phyloP scores from a whole-genome alignment of 2,329 filamentous ascomycete species.

The Diaporthe humulicola region DNA sequence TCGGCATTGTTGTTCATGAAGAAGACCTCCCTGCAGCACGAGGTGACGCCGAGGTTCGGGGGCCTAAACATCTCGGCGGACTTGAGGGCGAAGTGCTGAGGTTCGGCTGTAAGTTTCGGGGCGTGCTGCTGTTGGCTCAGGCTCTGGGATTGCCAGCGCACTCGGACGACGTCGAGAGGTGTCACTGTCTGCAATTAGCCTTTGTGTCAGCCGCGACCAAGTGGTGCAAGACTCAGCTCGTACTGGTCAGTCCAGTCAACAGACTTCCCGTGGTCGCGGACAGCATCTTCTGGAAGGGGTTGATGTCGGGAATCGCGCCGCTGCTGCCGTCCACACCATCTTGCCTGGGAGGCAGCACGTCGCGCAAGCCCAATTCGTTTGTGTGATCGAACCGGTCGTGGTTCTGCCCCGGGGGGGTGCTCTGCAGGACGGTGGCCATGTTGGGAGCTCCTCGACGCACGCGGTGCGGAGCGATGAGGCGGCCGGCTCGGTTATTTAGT shows the following conservation, averaged over 20 bases:
- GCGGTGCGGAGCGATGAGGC: slow-evolving; percentile 14
- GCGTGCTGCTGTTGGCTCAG: slow-evolving; percentile 47
- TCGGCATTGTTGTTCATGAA: slow-evolving; percentile 90
- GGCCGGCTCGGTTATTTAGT: slow-evolving; percentile 6
- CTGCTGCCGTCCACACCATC: slow-evolving; percentile 48
- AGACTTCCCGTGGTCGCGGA: slow-evolving; percentile 93
- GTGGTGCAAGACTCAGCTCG: slow-evolving; percentile 44
- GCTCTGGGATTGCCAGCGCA: slow-evolving; percentile 90
- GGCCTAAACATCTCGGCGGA: slow-evolving; percentile 76
- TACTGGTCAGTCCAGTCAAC: slow-evolving; percentile 89
- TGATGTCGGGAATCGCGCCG: slow-evolving; percentile 68
- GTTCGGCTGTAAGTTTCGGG: slow-evolving; percentile 63
- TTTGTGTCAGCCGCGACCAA: slow-evolving; percentile 5
- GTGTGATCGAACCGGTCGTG: slow-evolving; percentile 54
- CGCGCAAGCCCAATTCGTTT: slow-evolving; percentile 47
- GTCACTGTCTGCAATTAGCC: slow-evolving; percentile 73
- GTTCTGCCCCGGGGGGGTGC: slow-evolving; percentile 49
- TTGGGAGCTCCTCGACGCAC: slow-evolving; percentile 15
- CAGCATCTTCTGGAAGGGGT: slow-evolving; percentile 91
- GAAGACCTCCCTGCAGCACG: slow-evolving; percentile 97
- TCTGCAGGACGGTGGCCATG: slow-evolving; percentile 35
- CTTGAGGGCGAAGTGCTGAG: slow-evolving; percentile 68
- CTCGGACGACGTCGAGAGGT: slow-evolving; percentile 94
- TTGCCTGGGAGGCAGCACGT: slow-evolving; percentile 50
- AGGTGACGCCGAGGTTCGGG: slow-evolving; percentile 87